Percentiles rank a stretch among this genome's conserved stretches.
These are phyloP conservation scores for Lonicera japonica DNA, from an alignment of 129 eudicot genomes.

Conservation along the genomic window DNA sequence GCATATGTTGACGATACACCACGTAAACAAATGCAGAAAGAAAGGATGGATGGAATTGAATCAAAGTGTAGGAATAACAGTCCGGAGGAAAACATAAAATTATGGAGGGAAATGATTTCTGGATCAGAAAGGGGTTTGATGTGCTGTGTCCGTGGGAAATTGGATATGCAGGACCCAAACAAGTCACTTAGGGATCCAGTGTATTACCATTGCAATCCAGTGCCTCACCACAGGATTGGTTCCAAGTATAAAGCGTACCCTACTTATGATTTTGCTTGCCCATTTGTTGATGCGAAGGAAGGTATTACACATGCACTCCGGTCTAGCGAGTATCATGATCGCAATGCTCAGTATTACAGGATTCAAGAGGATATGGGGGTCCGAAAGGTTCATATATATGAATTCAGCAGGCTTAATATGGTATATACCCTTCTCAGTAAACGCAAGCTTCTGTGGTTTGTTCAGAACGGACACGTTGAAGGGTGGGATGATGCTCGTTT, in stretches of 20 bases:
- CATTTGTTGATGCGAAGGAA: conserved; percentile 82
- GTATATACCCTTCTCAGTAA: conserved; percentile 94
- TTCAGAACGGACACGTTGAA: conserved; percentile 74
- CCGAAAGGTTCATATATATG: conserved; percentile 67
- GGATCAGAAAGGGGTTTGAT: conserved; percentile 76
- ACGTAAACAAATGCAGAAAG: conserved; percentile 81
- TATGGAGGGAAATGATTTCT: conserved; percentile 86
- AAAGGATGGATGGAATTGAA: conserved; percentile 88
- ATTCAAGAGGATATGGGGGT: conserved; percentile 86
- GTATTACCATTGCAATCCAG: conserved; percentile 79
- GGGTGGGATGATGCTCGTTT: conserved; percentile 97
- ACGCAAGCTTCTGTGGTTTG: conserved; percentile 89
- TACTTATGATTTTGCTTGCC: conserved; percentile 89
- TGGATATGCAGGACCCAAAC: conserved; percentile 84
- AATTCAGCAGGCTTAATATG: conserved; percentile 79
- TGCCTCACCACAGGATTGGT: conserved; percentile 81
- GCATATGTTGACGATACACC: conserved; percentile 90
- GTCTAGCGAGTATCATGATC: conserved; percentile 90
- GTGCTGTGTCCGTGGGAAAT: conserved; percentile 78
- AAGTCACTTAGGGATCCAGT: conserved; percentile 90
- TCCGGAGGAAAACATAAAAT: conserved; percentile 51
- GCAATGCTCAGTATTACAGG: conserved; percentile 77
- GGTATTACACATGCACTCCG: conserved; percentile 92
- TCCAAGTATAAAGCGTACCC: conserved; percentile 74
- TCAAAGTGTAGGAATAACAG: conserved; percentile 62